A percentile compares a stretch with the other conserved stretches of the same genome.
phyloP scores from a whole-genome alignment of 805 yeast genomes.

The Candida wancherniae region DNA sequence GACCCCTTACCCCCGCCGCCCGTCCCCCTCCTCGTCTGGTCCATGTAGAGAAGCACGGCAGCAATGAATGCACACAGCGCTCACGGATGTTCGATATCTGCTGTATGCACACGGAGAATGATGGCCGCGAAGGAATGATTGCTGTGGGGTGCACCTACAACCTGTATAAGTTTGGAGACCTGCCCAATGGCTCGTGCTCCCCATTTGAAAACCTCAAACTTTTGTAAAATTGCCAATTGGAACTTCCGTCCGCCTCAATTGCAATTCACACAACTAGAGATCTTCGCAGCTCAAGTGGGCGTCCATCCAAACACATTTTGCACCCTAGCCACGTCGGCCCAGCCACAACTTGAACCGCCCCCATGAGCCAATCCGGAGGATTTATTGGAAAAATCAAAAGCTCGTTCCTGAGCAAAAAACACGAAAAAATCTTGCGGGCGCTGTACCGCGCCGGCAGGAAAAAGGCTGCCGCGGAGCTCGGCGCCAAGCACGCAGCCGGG shows the following conservation, averaged over 20 bases:
- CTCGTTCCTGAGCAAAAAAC: conserved; percentile 5
- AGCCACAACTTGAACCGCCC: too few species aligned
- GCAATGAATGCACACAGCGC: too few species aligned
- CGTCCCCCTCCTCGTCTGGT: too few species aligned
- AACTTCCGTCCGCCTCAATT: conserved; percentile 3
- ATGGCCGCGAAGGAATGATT: conserved; percentile 7
- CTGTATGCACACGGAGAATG: conserved; percentile 7
- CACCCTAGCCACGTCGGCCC: too few species aligned
- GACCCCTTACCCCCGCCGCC: too few species aligned
- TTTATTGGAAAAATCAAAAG: conserved; percentile 12
- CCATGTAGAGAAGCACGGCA: too few species aligned
- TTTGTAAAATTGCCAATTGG: neutral
- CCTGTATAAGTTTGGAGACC: conserved; percentile 4
- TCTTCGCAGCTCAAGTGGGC: too few species aligned
- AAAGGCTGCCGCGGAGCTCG: conserved; percentile 7
- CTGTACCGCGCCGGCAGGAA: conserved; percentile 14
- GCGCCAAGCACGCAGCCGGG: conserved; percentile 1
- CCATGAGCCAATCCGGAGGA: conserved; percentile 13
- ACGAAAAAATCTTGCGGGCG: conserved; percentile 10
- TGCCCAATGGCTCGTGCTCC: neutral
- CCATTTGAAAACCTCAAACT: neutral
- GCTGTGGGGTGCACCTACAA: conserved; percentile 6
- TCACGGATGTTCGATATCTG: too few species aligned
- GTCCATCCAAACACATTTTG: too few species aligned
- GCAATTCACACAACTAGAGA: too few species aligned